Evolutionary conservation across 2,329 filamentous ascomycete genomes (phyloP).

Genomic region (Macrophomina phaseolina): DNA sequence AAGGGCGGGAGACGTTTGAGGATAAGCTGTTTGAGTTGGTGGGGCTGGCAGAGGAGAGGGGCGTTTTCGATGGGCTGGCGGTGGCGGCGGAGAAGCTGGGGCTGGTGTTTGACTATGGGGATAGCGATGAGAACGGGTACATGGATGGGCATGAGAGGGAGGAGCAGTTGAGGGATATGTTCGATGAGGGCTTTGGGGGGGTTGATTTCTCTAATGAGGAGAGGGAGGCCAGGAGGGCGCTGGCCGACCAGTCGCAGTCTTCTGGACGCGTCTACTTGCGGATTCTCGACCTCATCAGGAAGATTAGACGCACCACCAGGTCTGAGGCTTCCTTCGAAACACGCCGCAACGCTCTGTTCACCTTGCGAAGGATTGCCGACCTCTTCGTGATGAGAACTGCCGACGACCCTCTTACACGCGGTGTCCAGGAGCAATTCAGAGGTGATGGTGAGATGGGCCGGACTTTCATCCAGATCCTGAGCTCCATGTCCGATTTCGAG

Average conservation of each 20-base stretch:
- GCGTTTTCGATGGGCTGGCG: not conserved
- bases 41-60: not conserved
- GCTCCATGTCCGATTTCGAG: not conserved
- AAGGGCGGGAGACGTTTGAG: not conserved
- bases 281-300: not conserved
- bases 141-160: not conserved
- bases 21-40: conserved; percentile 11
- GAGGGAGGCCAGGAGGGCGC: not conserved
- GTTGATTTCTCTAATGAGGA: not conserved
- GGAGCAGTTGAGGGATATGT: not conserved
- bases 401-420: not conserved
- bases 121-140: not conserved
- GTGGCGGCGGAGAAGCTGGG: conserved; percentile 2
- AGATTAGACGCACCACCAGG: not conserved
- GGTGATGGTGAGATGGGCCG: not conserved
- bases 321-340: not conserved
- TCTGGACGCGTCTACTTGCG: not conserved
- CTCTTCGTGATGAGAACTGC: not conserved
- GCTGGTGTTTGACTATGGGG: not conserved
- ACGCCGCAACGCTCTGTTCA: not conserved
- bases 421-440: not conserved
- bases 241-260: not conserved
- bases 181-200: not conserved
- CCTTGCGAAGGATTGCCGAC: not conserved
- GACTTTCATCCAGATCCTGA: not conserved